These are phyloP conservation scores for Globisporangium irregulare DNA, from an alignment of 352 stramenopile species.

Conservation along the genomic window DNA sequence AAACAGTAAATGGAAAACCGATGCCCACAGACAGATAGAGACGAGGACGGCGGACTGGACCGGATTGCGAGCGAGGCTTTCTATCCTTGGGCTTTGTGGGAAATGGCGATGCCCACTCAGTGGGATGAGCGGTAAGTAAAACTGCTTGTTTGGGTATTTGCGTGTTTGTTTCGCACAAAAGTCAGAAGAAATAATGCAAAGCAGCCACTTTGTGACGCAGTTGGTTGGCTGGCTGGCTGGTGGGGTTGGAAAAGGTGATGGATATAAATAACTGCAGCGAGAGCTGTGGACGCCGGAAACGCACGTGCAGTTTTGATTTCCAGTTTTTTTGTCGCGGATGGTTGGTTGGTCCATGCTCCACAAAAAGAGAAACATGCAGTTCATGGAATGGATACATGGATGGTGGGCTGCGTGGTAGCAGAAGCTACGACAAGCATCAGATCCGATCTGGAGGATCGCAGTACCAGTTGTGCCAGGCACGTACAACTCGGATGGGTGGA, in stretches of 20 bases:
- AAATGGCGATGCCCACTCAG: too few relatives aligned
- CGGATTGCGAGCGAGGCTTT: background rate
- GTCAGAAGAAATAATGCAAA: background rate
- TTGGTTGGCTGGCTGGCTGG: background rate
- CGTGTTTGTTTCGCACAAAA: slow-evolving; percentile 7
- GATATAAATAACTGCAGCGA: slow-evolving; percentile 6
- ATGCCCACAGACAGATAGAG: background rate
- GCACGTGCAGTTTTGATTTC: slow-evolving; percentile 1
- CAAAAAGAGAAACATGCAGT: background rate
- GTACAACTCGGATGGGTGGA: too few relatives aligned
- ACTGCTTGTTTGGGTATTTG: background rate
- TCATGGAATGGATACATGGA: background rate
- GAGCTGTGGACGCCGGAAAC: slow-evolving; percentile 4
- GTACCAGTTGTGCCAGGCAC: background rate
- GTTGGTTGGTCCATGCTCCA: background rate
- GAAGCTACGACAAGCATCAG: background rate
- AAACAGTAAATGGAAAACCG: background rate
- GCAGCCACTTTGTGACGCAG: background rate
- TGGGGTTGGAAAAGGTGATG: background rate
- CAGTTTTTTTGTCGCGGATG: background rate
- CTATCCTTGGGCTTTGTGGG: background rate
- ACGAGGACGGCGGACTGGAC: background rate
- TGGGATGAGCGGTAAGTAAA: slow-evolving; percentile 4
- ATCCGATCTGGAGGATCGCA: background rate
- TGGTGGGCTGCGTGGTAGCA: background rate